Base-by-base conservation (phyloP, 2,329 filamentous ascomycete species). In the Trichoderma asperellum region DNA sequence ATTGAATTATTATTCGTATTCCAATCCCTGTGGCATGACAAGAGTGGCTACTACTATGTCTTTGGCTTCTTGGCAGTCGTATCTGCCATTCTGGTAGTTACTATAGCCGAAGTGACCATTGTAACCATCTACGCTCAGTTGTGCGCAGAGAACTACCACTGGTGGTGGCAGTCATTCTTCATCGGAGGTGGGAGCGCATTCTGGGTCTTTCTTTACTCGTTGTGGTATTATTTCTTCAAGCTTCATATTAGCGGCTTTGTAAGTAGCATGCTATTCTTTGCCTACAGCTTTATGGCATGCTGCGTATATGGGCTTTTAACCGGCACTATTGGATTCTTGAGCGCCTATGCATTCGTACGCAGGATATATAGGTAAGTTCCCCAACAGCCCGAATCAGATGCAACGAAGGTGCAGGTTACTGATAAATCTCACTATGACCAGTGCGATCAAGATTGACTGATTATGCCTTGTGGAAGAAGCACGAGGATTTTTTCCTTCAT, bases 91-190 rank as follows among this genome's bases (percentile, higher is more conserved):
- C 81, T 96, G 10, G 84, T 93, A 35, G 79, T 96, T 53, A 93
- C 92, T 0, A 88, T 97, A 35, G 88, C 92, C 73, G 92, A 96
- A 81, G 92, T 94, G 63, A 94, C 92, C 0, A 88, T 97, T 27
- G 92, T 96, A 70, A 89, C 90, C 1, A 91, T 93, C 18, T 96
- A 97, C 79, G 87, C 92, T 59, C 91, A 93, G 80, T 87, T 97
- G 21, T 95, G 92, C 81, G 85, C 88, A 1, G 93, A 96, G 85
- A 94, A 96, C 79, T 91, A 96, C 80, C 87, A 93, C 78, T 97
- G 93, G 93, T 96, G 92, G 92, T 96, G 93, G 93, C 91, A 92
- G 78, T 93, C 91, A 63, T 96, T 97, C 82, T 81, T 92, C 60
- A 87, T 94, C 10, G 93, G 93, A 56, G 91, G 90, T 59, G 88